Evolutionary conservation across 768 basidiomycete genomes (phyloP).

Genomic region (Pleurotus eryngii): DNA sequence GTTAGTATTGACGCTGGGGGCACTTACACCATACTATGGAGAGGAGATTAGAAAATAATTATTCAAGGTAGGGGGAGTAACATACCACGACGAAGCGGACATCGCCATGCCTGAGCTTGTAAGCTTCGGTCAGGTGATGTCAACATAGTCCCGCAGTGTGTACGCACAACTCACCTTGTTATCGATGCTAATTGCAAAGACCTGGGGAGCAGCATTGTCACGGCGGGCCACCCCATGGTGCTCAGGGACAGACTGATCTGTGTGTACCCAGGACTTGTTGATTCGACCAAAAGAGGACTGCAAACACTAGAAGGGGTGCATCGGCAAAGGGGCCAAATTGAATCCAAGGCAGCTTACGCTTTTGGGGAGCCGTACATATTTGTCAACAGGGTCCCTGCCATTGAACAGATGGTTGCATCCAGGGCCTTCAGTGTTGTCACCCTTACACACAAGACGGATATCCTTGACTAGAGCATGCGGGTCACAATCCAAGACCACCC

Average conservation of each 20-base stretch:
- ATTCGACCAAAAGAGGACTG: constrained; percentile 39
- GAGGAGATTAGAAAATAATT: too few species aligned
- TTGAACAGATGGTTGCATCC: constrained; percentile 37
- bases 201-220: neutral
- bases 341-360: constrained; percentile 28
- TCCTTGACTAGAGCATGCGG: neutral
- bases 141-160: too few species aligned
- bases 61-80: too few species aligned
- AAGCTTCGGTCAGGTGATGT: too few species aligned
- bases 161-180: neutral
- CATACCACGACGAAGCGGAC: too few species aligned
- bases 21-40: neutral
- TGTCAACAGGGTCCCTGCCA: constrained; percentile 37
- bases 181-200: neutral
- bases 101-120: too few species aligned
- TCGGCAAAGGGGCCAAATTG: too few species aligned
- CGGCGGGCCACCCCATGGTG: neutral
- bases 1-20: neutral
- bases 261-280: constrained; percentile 34
- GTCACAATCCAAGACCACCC: neutral
- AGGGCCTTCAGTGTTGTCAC: neutral
- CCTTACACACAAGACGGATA: neutral
- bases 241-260: constrained; percentile 39
- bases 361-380: constrained; percentile 53
- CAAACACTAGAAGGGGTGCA: constrained; percentile 28